Evolutionary conservation across 441 rosid species (phyloP).

Genomic region (Pelargonium cotyledonis): DNA sequence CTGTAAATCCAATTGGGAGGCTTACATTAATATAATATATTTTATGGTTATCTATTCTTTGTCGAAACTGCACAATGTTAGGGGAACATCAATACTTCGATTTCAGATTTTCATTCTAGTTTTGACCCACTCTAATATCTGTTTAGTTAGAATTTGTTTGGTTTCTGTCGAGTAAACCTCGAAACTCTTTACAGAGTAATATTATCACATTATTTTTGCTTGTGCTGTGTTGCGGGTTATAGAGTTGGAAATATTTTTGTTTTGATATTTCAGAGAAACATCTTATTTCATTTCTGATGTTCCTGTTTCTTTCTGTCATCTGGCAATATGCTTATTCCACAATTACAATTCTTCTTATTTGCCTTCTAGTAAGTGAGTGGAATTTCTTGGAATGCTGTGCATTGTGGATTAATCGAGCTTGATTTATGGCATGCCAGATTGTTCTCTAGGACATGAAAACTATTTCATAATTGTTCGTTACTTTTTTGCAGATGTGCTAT

Average conservation of each 20-base stretch:
- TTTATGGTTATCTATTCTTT: background rate
- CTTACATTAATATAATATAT: background rate
- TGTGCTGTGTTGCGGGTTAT: background rate
- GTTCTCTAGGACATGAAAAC: background rate
- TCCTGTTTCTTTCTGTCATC: background rate
- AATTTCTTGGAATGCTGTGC: background rate
- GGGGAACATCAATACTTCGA: background rate
- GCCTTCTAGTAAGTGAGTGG: background rate
- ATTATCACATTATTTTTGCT: background rate
- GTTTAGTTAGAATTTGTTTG: background rate
- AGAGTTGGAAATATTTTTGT: background rate
- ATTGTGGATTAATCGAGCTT: background rate
- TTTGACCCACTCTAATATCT: background rate
- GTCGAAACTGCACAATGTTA: background rate
- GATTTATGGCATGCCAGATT: background rate
- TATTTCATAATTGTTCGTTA: background rate
- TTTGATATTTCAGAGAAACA: background rate
- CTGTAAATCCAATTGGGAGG: conserved; percentile 7
- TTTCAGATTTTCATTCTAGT: background rate
- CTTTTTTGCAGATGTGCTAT: background rate
- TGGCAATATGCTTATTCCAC: background rate
- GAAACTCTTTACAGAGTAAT: background rate
- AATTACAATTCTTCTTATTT: background rate
- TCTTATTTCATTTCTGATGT: background rate
- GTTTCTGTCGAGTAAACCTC: background rate